phyloP scores from a whole-genome alignment of 768 basidiomycete species.

The Daedaleopsis sinensis region DNA sequence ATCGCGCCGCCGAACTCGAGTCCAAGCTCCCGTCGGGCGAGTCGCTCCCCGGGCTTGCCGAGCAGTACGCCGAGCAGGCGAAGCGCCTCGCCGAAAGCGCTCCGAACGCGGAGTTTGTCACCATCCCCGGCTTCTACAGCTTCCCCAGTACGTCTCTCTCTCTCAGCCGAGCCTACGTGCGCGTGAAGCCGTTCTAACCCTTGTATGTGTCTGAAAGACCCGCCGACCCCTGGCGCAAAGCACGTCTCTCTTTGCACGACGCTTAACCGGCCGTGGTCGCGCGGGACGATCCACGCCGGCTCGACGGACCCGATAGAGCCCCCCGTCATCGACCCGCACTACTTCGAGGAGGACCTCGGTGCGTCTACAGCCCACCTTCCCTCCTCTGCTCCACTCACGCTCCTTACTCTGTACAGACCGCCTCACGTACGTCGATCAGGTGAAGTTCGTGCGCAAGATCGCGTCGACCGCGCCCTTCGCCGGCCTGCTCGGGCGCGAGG shows the following conservation, averaged over 20 bases:
- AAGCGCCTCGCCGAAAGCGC: constrained; percentile 10
- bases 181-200: background rate
- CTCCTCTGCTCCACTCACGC: background rate
- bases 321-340: constrained; percentile 31
- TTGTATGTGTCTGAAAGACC: constrained; percentile 4
- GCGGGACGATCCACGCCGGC: constrained; percentile 31
- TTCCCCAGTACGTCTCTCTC: constrained; percentile 5
- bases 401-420: constrained; percentile 16
- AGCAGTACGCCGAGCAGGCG: constrained; percentile 25
- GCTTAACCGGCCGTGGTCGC: constrained; percentile 31
- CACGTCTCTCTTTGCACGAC: constrained; percentile 30
- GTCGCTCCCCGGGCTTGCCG: constrained; percentile 7
- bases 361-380: background rate
- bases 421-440: constrained; percentile 23
- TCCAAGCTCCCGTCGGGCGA: constrained; percentile 19
- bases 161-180: background rate
- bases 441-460: constrained; percentile 29
- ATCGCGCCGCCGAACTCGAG: constrained; percentile 3
- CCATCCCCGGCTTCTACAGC: constrained; percentile 3
- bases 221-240: constrained; percentile 15
- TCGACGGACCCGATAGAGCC: constrained; percentile 25
- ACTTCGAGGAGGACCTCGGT: constrained; percentile 32
- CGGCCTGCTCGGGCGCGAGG: constrained; percentile 22
- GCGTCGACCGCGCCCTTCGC: constrained; percentile 24
- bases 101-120: constrained; percentile 17